Percentiles rank a stretch among this genome's conserved stretches.
Conservation (phyloP, 192 early-diverging fungal species). For the Obelidium mucronatum region DNA sequence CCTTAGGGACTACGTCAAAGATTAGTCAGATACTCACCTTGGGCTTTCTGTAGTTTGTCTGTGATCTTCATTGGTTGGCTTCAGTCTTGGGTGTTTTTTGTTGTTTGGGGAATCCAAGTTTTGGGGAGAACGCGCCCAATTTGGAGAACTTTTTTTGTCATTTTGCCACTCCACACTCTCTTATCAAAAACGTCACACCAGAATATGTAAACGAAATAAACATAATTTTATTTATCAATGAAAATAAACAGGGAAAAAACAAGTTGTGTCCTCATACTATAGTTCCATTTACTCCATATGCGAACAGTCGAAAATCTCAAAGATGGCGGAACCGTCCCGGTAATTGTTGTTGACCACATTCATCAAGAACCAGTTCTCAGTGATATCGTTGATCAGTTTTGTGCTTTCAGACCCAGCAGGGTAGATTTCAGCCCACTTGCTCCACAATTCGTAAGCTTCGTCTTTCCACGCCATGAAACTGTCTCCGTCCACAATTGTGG, state of each 20-base stretch:
- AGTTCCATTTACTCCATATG: no score
- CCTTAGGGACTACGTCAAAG: neutral
- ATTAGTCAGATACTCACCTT: constrained; percentile 22
- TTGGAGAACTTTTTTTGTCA: no score
- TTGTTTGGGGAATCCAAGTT: no score
- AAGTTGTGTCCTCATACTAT: no score
- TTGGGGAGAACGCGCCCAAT: no score
- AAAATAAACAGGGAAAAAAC: no score
- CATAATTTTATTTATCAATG: neutral
- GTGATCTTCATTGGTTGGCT: constrained; percentile 54
- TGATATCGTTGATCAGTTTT: constrained; percentile 68
- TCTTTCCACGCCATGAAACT: constrained; percentile 97
- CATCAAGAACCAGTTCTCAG: constrained; percentile 84
- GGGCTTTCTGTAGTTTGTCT: constrained; percentile 53
- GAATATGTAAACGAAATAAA: neutral
- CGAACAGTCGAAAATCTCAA: constrained; percentile 63
- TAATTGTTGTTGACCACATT: constrained; percentile 97
- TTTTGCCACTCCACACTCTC: no score
- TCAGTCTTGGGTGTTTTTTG: no score
- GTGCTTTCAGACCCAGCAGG: constrained; percentile 51
- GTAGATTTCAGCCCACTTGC: constrained; percentile 84
- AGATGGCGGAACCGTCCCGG: constrained; percentile 74
- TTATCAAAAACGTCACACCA: no score
- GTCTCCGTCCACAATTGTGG: constrained; percentile 91
- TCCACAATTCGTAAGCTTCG: constrained; percentile 95